phyloP scores from a whole-genome alignment of 2,329 filamentous ascomycete genomes.

The Cordyceps farinosa region DNA sequence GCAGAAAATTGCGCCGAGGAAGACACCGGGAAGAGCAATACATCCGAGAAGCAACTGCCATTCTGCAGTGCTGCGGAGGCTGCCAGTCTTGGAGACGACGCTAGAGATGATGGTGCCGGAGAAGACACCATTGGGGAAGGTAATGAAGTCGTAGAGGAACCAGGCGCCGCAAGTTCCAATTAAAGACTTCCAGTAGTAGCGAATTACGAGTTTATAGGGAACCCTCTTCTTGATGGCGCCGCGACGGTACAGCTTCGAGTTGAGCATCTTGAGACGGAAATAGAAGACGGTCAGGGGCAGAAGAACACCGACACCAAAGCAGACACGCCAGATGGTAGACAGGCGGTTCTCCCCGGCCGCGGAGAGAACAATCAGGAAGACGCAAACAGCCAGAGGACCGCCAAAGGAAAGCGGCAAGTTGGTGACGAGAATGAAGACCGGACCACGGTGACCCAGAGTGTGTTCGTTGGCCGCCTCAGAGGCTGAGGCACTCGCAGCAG shows the following conservation, averaged over 20 bases:
- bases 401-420: slow-evolving; percentile 33
- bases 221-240: slow-evolving; percentile 51
- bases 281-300: slow-evolving; percentile 53
- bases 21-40: slow-evolving; percentile 46
- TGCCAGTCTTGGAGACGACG: slow-evolving; percentile 31
- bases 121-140: slow-evolving; percentile 47
- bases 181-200: slow-evolving; percentile 53
- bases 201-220: slow-evolving; percentile 46
- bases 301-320: slow-evolving; percentile 46
- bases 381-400: slow-evolving; percentile 38
- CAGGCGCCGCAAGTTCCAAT: slow-evolving; percentile 52
- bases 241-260: slow-evolving; percentile 47
- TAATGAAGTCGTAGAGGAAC: slow-evolving; percentile 51
- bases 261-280: slow-evolving; percentile 52
- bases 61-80: slow-evolving; percentile 40
- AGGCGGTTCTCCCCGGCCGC: slow-evolving; percentile 33
- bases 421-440: slow-evolving; percentile 45
- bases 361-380: slow-evolving; percentile 45
- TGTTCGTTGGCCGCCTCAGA: slow-evolving; percentile 47
- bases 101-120: slow-evolving; percentile 41
- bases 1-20: slow-evolving; percentile 46
- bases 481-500: slow-evolving; percentile 43
- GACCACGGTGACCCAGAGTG: slow-evolving; percentile 35
- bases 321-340: slow-evolving; percentile 45
- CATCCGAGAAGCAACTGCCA: slow-evolving; percentile 46